Evolutionary conservation across 1,139 yeast genomes (phyloP).

Genomic region (Waltiozyma sp.): DNA sequence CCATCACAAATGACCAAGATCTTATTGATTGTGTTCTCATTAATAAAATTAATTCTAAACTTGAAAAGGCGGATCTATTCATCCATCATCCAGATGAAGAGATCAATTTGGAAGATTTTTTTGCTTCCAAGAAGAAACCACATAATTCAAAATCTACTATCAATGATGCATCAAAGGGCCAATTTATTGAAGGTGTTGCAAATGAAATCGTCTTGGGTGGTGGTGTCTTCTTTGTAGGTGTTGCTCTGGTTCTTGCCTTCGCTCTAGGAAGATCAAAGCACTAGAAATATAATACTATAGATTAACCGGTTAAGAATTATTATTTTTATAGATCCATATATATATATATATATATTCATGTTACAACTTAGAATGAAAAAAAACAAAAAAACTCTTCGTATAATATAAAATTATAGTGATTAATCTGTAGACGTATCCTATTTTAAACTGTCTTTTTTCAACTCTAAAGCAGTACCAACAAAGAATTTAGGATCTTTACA

Average conservation of each 20-base stretch:
- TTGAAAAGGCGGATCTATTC: conserved; percentile 59
- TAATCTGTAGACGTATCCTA: too few relatives aligned
- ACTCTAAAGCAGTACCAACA: conserved; percentile 10
- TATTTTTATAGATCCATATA: too few relatives aligned
- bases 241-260: conserved; percentile 31
- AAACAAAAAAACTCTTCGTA: too few relatives aligned
- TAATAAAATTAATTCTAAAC: conserved; percentile 31
- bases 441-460: neutral
- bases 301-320: too few relatives aligned
- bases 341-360: too few relatives aligned
- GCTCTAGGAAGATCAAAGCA: neutral
- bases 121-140: conserved; percentile 9
- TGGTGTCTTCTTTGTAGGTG: conserved; percentile 50
- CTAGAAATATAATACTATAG: neutral
- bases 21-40: conserved; percentile 59
- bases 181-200: conserved; percentile 43
- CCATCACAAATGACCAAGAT: conserved; percentile 67
- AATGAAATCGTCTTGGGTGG: conserved; percentile 56
- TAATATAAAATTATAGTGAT: too few relatives aligned
- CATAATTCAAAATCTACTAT: conserved; percentile 5
- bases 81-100: conserved; percentile 59
- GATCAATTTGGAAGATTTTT: conserved; percentile 20
- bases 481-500: conserved; percentile 38
- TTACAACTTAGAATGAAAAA: too few relatives aligned
- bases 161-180: conserved; percentile 6